These are phyloP conservation scores for Yamadazyma aaseri DNA, from an alignment of 1,139 yeast genomes.

Conservation along the genomic window DNA sequence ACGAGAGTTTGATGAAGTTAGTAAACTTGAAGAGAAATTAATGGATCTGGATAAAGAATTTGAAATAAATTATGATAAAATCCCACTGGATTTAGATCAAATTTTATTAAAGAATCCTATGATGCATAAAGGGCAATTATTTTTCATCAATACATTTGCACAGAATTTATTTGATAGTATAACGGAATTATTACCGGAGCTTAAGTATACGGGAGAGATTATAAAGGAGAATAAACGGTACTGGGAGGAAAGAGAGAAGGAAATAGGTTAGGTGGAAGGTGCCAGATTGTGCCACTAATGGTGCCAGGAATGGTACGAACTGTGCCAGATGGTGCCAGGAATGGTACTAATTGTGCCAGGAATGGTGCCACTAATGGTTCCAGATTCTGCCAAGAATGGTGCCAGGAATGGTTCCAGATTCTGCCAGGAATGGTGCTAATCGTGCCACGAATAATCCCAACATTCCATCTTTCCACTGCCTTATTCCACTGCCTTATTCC, in stretches of 20 bases:
- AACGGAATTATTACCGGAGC: constrained; percentile 54
- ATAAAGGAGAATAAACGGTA: constrained; percentile 43
- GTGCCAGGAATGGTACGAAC: too few species aligned
- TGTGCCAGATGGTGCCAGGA: too few species aligned
- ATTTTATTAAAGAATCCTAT: constrained; percentile 45
- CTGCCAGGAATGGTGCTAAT: too few species aligned
- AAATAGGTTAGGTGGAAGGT: too few species aligned
- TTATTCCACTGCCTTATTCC: too few species aligned
- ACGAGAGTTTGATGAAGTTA: constrained; percentile 74
- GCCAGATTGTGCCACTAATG: too few species aligned
- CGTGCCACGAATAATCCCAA: too few species aligned
- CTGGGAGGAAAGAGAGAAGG: constrained; percentile 29
- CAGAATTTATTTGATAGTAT: constrained; percentile 69
- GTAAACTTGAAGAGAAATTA: constrained; percentile 49
- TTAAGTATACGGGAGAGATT: constrained; percentile 51
- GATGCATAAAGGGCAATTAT: constrained; percentile 75
- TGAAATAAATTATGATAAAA: constrained; percentile 27
- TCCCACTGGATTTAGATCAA: constrained; percentile 32
- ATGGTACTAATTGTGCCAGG: too few species aligned
- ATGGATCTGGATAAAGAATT: constrained; percentile 10
- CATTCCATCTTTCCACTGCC: too few species aligned
- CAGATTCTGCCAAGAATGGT: too few species aligned
- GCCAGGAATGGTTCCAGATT: too few species aligned
- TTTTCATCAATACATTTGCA: constrained; percentile 82
- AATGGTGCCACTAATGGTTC: too few species aligned